Conservation (phyloP, 805 yeast genomes). For the Barnettozyma vustinii region DNA sequence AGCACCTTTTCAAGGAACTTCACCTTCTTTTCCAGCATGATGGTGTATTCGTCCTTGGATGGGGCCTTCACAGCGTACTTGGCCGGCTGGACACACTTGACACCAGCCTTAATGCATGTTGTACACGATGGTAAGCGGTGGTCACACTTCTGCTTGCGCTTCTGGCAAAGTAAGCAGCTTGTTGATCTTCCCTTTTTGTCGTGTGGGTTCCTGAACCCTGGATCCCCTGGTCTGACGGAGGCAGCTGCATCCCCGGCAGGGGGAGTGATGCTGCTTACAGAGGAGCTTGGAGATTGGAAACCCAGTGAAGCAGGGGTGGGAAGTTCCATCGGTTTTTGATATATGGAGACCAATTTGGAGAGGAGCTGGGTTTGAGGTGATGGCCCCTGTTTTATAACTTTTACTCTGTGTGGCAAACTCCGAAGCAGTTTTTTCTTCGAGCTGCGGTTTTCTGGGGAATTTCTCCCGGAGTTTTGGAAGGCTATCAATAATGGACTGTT, state of each 20-base stretch:
- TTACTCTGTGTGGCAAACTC: conserved; percentile 1
- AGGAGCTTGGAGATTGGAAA: neutral
- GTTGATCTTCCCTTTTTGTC: conserved; percentile 54
- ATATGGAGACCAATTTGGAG: neutral
- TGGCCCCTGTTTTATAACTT: neutral
- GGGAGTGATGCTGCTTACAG: neutral
- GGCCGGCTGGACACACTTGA: conserved; percentile 58
- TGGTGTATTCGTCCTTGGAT: conserved; percentile 51
- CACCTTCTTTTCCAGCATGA: conserved; percentile 49
- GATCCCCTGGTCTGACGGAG: conserved; percentile 6
- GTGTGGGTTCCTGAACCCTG: conserved; percentile 18
- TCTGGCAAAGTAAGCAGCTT: conserved; percentile 51
- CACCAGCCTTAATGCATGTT: conserved; percentile 59
- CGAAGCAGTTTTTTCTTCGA: neutral
- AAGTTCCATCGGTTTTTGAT: neutral
- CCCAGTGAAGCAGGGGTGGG: conserved; percentile 1
- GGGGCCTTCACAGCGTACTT: conserved; percentile 43
- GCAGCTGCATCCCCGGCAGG: neutral
- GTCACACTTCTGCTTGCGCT: conserved; percentile 60
- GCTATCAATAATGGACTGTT: neutral
- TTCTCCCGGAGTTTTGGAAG: conserved; percentile 7
- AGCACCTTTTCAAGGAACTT: conserved; percentile 44
- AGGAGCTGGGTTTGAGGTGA: neutral
- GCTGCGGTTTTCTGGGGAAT: conserved; percentile 6
- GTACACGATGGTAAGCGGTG: conserved; percentile 61